Conservation (phyloP, 2,329 filamentous ascomycete species). For the Tolypocladium amazonense region DNA sequence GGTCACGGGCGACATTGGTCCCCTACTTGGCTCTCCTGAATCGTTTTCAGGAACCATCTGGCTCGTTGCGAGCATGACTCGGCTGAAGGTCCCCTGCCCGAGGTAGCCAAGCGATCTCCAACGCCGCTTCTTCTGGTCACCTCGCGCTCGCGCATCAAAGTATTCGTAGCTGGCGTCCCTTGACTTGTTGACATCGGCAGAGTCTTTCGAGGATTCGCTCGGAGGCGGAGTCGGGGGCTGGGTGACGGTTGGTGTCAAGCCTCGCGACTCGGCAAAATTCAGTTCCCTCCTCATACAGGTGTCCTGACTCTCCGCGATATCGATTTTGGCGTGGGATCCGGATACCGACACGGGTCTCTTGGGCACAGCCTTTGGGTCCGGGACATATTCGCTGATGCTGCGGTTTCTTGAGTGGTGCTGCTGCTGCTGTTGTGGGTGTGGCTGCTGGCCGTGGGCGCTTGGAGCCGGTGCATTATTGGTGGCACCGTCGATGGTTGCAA, state of each 20-base stretch:
- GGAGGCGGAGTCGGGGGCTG: conserved; percentile 72
- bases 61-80: conserved; percentile 82
- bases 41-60: conserved; percentile 47
- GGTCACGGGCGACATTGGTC: conserved; percentile 19
- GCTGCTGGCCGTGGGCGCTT: conserved; percentile 6
- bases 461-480: conserved; percentile 20
- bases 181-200: conserved; percentile 26
- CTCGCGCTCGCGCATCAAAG: conserved; percentile 58
- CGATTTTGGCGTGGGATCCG: conserved; percentile 40
- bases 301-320: conserved; percentile 27
- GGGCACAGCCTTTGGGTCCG: conserved; percentile 57
- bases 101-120: conserved; percentile 75
- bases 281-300: conserved; percentile 60
- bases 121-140: conserved; percentile 57
- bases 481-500: conserved; percentile 26
- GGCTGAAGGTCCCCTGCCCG: conserved; percentile 91
- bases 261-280: conserved; percentile 68
- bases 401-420: conserved; percentile 55
- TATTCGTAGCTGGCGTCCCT: conserved; percentile 42
- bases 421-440: conserved; percentile 4
- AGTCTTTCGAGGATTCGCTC: conserved; percentile 54
- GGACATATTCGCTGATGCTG: conserved; percentile 81
- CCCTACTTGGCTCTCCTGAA: conserved; percentile 11
- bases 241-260: conserved; percentile 49
- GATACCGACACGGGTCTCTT: conserved; percentile 67